These are phyloP conservation scores for Fusarium cicatricum DNA, from an alignment of 2,329 filamentous ascomycete genomes.

Conservation along the genomic window DNA sequence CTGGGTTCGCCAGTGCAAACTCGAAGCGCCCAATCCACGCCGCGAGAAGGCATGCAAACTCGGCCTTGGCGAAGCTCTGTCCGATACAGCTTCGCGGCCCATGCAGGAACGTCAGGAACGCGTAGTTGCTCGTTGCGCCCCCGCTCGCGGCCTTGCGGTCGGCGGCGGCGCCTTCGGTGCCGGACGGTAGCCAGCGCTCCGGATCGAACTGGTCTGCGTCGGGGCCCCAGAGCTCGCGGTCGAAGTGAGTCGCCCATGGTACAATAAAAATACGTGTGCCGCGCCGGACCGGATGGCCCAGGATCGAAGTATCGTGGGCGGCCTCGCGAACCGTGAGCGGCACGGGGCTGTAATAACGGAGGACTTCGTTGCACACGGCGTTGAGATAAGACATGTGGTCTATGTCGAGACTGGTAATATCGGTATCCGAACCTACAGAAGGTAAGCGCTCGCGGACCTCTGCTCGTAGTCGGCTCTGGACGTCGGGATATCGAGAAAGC, in stretches of 20 bases:
- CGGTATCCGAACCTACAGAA: conserved; percentile 47
- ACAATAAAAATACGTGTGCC: conserved; percentile 74
- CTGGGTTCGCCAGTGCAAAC: conserved; percentile 63
- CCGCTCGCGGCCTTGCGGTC: conserved; percentile 65
- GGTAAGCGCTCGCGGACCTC: conserved; percentile 73
- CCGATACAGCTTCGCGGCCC: conserved; percentile 89
- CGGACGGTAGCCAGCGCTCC: conserved; percentile 72
- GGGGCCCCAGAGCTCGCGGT: conserved; percentile 74
- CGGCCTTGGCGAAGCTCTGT: conserved; percentile 78
- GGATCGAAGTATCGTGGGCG: conserved; percentile 69
- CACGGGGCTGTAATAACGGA: conserved; percentile 78
- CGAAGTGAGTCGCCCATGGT: conserved; percentile 74
- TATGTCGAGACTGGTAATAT: conserved; percentile 59
- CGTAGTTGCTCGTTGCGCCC: conserved; percentile 78
- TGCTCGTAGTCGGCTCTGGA: conserved; percentile 71
- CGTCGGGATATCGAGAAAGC: conserved; percentile 69
- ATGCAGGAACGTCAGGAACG: conserved; percentile 83
- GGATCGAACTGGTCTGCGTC: conserved; percentile 81
- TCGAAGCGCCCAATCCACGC: conserved; percentile 79
- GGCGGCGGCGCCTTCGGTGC: conserved; percentile 45
- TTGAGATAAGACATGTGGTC: conserved; percentile 82
- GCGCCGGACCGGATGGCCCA: conserved; percentile 71
- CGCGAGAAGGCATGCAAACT: conserved; percentile 86
- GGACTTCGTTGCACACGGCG: conserved; percentile 79
- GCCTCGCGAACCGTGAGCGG: conserved; percentile 75